Evolutionary conservation across 176 grass and related monocot genomes (phyloP).

Genomic region (Alopecurus myosuroides): DNA sequence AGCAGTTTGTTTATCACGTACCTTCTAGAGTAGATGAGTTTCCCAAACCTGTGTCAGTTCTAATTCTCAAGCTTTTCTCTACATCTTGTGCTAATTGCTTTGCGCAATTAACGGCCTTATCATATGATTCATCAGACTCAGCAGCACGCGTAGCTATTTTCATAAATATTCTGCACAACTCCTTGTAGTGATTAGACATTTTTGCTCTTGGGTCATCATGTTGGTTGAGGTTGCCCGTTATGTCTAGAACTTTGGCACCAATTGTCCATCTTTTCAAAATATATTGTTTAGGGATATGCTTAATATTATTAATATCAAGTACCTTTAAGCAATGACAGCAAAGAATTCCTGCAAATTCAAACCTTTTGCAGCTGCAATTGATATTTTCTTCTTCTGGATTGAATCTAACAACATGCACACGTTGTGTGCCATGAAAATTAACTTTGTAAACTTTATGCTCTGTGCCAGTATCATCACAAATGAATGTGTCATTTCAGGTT

Average conservation of each 20-base stretch:
- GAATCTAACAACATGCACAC: background rate
- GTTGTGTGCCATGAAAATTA: background rate
- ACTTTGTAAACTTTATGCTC: background rate
- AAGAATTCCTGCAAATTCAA: too few relatives aligned
- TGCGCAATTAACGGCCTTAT: background rate
- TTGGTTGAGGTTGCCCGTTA: background rate
- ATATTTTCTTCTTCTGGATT: background rate
- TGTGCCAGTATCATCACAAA: background rate
- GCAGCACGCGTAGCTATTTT: background rate
- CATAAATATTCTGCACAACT: background rate
- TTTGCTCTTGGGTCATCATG: background rate
- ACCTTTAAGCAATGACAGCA: too few relatives aligned
- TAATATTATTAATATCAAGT: background rate
- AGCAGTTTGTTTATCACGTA: background rate
- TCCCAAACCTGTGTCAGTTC: background rate
- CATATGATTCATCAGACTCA: constrained; percentile 3
- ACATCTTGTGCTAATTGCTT: background rate
- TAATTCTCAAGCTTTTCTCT: background rate
- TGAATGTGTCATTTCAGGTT: too few relatives aligned
- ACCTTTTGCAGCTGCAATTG: background rate
- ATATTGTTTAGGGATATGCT: background rate
- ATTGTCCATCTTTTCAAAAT: background rate
- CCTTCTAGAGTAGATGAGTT: background rate
- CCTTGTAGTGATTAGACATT: background rate
- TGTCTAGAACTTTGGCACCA: background rate